Conservation (phyloP, 345 rosid genomes). For the Erodium maritimum region DNA sequence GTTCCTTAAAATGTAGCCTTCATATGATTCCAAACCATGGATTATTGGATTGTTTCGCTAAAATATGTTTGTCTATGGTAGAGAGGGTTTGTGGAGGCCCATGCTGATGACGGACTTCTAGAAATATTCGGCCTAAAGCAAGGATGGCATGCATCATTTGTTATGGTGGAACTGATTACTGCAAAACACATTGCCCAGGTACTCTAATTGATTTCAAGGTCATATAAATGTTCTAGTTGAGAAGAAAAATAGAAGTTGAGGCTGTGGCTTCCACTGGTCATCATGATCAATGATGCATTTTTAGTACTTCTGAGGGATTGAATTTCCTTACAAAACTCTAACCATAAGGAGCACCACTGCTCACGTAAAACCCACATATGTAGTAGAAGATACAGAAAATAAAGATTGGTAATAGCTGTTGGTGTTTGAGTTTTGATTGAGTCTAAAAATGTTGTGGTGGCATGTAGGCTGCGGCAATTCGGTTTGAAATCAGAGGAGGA, state of each 20-base stretch:
- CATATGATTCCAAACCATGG: not conserved
- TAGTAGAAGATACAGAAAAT: too few species aligned
- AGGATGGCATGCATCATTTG: conserved; percentile 99
- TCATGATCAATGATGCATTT: too few species aligned
- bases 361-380: too few species aligned
- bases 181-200: conserved; percentile 99
- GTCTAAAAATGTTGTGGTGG: too few species aligned
- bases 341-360: too few species aligned
- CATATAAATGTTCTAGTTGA: not conserved
- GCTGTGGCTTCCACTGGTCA: too few species aligned
- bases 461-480: conserved; percentile 72
- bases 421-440: too few species aligned
- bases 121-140: conserved; percentile 95
- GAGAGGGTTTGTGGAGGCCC: conserved; percentile 95
- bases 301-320: too few species aligned
- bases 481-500: conserved; percentile 81
- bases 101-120: conserved; percentile 82
- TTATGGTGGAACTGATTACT: conserved; percentile 96
- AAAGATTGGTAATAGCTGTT: too few species aligned
- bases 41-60: conserved; percentile 1
- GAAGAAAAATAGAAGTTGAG: not conserved
- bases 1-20: not conserved
- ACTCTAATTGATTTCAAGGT: conserved; percentile 1
- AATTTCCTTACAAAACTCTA: too few species aligned
- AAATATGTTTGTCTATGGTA: conserved; percentile 14